Evolutionary conservation across 108 stramenopile genomes (phyloP).

Genomic region (Parietichytrium sp.): DNA sequence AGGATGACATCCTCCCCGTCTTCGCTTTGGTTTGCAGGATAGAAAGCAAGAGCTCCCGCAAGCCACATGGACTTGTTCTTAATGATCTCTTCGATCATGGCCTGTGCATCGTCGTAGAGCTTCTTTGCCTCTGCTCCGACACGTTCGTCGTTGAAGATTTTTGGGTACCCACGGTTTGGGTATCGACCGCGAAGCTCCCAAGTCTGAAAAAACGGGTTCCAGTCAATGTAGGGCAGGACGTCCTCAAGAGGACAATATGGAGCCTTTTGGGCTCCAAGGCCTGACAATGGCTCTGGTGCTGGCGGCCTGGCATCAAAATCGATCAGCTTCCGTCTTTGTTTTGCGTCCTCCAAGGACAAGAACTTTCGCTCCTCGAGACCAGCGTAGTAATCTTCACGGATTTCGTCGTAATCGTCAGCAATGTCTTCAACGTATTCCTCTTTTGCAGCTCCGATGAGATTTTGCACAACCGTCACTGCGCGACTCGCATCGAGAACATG

Average conservation of each 20-base stretch:
- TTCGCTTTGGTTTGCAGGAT: constrained; percentile 86
- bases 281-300: constrained; percentile 59
- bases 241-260: constrained; percentile 76
- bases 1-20: constrained; percentile 95
- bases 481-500: constrained; percentile 97
- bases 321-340: constrained; percentile 73
- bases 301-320: constrained; percentile 83
- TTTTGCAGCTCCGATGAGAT: constrained; percentile 78
- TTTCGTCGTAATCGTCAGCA: constrained; percentile 89
- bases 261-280: constrained; percentile 4
- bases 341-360: constrained; percentile 83
- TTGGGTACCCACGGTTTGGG: constrained; percentile 99
- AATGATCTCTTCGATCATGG: constrained; percentile 86
- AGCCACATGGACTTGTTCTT: constrained; percentile 76
- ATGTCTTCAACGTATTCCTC: constrained; percentile 88
- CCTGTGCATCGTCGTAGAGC: constrained; percentile 92
- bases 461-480: constrained; percentile 91
- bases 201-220: constrained; percentile 98
- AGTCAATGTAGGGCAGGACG: constrained; percentile 94
- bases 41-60: constrained; percentile 89
- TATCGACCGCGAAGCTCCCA: constrained; percentile 99
- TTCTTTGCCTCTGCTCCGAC: constrained; percentile 97
- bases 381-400: constrained; percentile 94
- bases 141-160: constrained; percentile 94
- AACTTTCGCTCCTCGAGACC: constrained; percentile 91